Evolutionary conservation across 345 rosid species (phyloP).

Genomic region (Cardiospermum halicacabum): DNA sequence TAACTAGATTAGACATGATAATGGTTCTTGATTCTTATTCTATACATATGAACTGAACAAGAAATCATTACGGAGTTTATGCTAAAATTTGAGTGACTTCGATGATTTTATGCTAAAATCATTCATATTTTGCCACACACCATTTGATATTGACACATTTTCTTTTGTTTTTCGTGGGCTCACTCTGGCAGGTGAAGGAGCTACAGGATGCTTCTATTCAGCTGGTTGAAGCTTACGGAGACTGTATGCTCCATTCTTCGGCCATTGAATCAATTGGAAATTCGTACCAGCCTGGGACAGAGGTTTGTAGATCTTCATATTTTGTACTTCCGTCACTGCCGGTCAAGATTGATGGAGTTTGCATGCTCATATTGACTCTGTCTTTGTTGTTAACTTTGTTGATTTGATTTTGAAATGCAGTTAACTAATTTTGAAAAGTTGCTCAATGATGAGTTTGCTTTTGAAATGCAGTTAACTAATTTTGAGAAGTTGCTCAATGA

Average conservation of each 20-base stretch:
- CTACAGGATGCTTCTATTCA: constrained; percentile 63
- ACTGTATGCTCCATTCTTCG: constrained; percentile 39
- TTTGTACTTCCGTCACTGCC: neutral
- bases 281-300: constrained; percentile 52
- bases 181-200: constrained; percentile 54
- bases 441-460: constrained; percentile 56
- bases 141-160: too few relatives aligned
- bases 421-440: constrained; percentile 67
- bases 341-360: neutral
- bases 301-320: constrained; percentile 33
- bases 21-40: too few relatives aligned
- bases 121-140: too few relatives aligned
- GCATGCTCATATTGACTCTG: neutral
- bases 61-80: too few relatives aligned
- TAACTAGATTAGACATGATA: too few relatives aligned
- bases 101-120: too few relatives aligned
- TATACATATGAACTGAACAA: too few relatives aligned
- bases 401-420: constrained; percentile 37
- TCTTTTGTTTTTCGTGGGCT: too few relatives aligned
- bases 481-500: constrained; percentile 61
- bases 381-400: neutral
- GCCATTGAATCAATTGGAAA: constrained; percentile 62
- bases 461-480: constrained; percentile 75
- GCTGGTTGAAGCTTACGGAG: constrained; percentile 46
- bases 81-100: too few relatives aligned